Conservation (phyloP, 148 eudicot genomes). For the Oxyria digyna region DNA sequence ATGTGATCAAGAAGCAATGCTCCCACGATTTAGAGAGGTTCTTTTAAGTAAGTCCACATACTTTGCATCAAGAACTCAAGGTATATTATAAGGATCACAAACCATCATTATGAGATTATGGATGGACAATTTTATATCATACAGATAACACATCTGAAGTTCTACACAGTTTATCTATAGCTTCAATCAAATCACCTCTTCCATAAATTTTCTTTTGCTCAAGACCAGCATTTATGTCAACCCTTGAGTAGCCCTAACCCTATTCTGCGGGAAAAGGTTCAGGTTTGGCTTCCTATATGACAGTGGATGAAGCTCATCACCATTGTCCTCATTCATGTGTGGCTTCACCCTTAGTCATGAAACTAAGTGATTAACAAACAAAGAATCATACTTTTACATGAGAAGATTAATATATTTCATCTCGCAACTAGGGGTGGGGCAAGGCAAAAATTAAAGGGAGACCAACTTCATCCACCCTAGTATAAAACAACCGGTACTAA, state of each 20-base stretch:
- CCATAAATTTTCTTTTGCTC: conserved; percentile 8
- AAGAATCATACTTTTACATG: too few species aligned
- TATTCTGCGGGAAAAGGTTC: conserved; percentile 68
- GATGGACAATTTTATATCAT: too few species aligned
- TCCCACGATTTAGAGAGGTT: background rate
- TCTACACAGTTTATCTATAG: background rate
- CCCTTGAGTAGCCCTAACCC: conserved; percentile 78
- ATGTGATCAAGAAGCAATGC: background rate
- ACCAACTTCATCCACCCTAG: conserved; percentile 81
- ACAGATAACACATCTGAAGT: background rate
- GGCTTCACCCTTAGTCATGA: conserved; percentile 26
- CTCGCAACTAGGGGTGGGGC: conserved; percentile 20
- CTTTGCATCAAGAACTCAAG: background rate
- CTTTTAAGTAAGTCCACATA: background rate
- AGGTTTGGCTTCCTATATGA: conserved; percentile 60
- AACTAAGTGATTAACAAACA: too few species aligned
- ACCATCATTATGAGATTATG: too few species aligned
- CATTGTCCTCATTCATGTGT: conserved; percentile 72
- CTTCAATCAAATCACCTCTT: background rate
- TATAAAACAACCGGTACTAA: conserved; percentile 55
- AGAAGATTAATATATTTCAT: too few species aligned
- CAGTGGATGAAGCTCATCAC: conserved; percentile 93
- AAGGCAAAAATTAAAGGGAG: conserved; percentile 76
- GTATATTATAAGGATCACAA: too few species aligned
- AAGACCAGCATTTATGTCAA: conserved; percentile 84